Conservation (phyloP, 2,329 filamentous ascomycete genomes). For the Fusarium sp. region DNA sequence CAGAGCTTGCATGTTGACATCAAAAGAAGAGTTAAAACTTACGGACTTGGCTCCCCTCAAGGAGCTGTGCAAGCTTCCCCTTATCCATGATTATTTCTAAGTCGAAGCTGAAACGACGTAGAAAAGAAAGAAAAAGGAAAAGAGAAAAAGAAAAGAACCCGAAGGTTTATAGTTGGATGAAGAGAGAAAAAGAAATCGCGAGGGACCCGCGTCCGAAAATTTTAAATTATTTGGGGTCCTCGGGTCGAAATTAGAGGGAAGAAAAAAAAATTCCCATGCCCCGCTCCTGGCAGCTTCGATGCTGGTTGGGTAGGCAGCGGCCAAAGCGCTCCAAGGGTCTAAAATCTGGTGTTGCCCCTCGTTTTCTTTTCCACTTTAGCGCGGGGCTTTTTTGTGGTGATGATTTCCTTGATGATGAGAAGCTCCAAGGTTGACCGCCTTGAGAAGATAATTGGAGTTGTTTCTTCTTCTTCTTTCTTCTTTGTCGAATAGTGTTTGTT, state of each 20-base stretch:
- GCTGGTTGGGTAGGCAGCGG: constrained; percentile 19
- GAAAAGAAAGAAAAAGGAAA: constrained; percentile 28
- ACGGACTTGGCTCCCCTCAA: constrained; percentile 90
- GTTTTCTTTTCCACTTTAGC: constrained; percentile 35
- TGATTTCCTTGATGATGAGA: constrained; percentile 19
- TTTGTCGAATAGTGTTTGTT: background rate
- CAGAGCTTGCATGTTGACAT: constrained; percentile 11
- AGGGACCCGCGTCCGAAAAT: constrained; percentile 40
- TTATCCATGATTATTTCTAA: constrained; percentile 55
- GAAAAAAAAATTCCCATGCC: constrained; percentile 38
- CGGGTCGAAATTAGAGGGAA: constrained; percentile 31
- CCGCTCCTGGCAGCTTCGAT: constrained; percentile 30
- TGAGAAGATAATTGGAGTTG: background rate
- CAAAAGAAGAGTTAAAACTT: constrained; percentile 55
- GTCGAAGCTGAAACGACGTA: constrained; percentile 42
- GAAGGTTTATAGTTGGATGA: constrained; percentile 37
- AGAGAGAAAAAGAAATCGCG: constrained; percentile 30
- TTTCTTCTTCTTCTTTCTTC: background rate
- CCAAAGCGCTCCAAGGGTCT: constrained; percentile 16
- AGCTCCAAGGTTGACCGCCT: constrained; percentile 19
- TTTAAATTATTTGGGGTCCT: constrained; percentile 39
- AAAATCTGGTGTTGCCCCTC: constrained; percentile 38
- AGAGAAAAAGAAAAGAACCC: constrained; percentile 25
- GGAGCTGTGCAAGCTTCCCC: constrained; percentile 85
- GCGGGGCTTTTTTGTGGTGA: constrained; percentile 41